Percentiles rank a stretch among this genome's conserved stretches.
These are phyloP conservation scores for Spencermartinsiella ligniputridi DNA, from an alignment of 1,139 yeast genomes.

Conservation along the genomic window DNA sequence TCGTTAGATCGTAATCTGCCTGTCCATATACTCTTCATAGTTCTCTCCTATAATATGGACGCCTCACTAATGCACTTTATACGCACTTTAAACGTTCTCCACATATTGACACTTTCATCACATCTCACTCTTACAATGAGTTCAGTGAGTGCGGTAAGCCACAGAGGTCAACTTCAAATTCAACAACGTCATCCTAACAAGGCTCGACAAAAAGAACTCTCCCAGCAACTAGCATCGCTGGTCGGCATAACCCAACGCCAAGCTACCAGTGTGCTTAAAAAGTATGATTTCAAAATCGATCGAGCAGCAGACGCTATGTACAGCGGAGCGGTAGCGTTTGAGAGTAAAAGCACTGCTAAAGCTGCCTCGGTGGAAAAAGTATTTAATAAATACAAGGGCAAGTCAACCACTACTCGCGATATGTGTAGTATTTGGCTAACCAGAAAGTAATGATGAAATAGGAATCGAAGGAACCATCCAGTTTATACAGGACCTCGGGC, in stretches of 20 bases:
- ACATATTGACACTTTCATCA: too few relatives aligned
- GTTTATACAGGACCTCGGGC: constrained; percentile 60
- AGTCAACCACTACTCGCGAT: too few relatives aligned
- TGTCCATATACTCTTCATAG: too few relatives aligned
- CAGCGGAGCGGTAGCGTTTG: constrained; percentile 14
- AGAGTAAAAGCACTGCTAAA: constrained; percentile 6
- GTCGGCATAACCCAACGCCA: constrained; percentile 14
- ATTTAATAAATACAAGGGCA: constrained; percentile 20
- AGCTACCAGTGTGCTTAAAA: constrained; percentile 17
- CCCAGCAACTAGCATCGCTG: constrained; percentile 13
- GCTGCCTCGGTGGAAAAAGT: constrained; percentile 14
- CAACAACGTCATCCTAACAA: too few relatives aligned
- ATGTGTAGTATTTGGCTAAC: too few relatives aligned
- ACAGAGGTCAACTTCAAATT: too few relatives aligned
- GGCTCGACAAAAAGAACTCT: constrained; percentile 9
- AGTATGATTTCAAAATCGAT: constrained; percentile 19
- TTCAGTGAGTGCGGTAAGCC: too few relatives aligned
- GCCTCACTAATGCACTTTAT: too few relatives aligned
- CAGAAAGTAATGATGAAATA: constrained; percentile 32
- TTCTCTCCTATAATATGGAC: too few relatives aligned
- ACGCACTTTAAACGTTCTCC: too few relatives aligned
- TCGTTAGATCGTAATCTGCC: too few relatives aligned
- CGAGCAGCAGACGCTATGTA: constrained; percentile 21
- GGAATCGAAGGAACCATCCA: constrained; percentile 74
- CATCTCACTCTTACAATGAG: too few relatives aligned